These are phyloP conservation scores for Mediolabrus comicus DNA, from an alignment of 108 stramenopile genomes.

Conservation along the genomic window DNA sequence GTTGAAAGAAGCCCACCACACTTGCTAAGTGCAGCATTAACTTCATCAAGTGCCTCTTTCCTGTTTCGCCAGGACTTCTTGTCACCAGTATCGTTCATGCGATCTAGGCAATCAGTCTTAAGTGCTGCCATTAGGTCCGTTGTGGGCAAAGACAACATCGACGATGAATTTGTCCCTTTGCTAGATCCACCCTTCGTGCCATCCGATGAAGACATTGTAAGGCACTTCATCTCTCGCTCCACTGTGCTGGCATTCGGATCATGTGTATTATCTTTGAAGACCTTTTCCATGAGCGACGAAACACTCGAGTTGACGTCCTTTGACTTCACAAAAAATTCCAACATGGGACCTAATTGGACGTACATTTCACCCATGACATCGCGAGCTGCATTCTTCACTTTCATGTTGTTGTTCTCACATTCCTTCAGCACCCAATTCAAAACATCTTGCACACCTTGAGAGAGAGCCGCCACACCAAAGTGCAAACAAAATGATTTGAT, in stretches of 20 bases:
- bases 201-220: conserved; percentile 19
- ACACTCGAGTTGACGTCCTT: conserved; percentile 30
- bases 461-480: conserved; percentile 67
- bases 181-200: not conserved
- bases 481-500: conserved; percentile 54
- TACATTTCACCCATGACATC: conserved; percentile 61
- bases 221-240: conserved; percentile 46
- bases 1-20: conserved; percentile 54
- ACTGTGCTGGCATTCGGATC: conserved; percentile 38
- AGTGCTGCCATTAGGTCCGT: conserved; percentile 56
- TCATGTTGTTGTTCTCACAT: conserved; percentile 59
- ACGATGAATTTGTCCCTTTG: conserved; percentile 3
- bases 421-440: conserved; percentile 60
- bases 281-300: conserved; percentile 49
- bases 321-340: conserved; percentile 59
- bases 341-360: conserved; percentile 68
- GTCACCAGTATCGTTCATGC: conserved; percentile 65
- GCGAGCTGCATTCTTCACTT: conserved; percentile 71
- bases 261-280: conserved; percentile 40
- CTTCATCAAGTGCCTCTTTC: conserved; percentile 84
- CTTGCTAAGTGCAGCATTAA: conserved; percentile 48
- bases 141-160: conserved; percentile 45
- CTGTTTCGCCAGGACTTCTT: conserved; percentile 85
- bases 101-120: conserved; percentile 49
- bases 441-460: conserved; percentile 46